phyloP scores from a whole-genome alignment of 2,329 filamentous ascomycete genomes.

The Rugonectria rugulosa region DNA sequence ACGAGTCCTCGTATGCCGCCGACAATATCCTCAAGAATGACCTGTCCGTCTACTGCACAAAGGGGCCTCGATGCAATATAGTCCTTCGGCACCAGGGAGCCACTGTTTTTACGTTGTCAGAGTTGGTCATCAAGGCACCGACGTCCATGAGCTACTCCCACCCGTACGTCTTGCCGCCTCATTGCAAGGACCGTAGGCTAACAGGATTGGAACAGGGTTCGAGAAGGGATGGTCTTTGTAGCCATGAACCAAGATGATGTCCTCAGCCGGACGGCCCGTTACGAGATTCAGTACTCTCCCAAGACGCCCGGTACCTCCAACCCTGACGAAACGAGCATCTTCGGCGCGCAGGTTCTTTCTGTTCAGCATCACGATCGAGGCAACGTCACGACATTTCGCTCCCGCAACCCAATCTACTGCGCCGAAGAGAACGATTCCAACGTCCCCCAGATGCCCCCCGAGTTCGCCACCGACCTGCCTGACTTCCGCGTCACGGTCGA shows the following conservation, averaged over 20 bases:
- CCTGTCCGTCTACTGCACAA: constrained; percentile 86
- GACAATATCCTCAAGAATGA: constrained; percentile 88
- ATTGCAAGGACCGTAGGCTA: constrained; percentile 21
- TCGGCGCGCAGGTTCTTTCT: constrained; percentile 54
- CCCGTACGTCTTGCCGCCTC: constrained; percentile 67
- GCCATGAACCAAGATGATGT: constrained; percentile 85
- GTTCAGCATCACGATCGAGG: constrained; percentile 62
- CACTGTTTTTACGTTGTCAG: constrained; percentile 82
- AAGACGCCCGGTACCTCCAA: constrained; percentile 30
- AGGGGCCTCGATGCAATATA: constrained; percentile 87
- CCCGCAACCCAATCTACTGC: constrained; percentile 52
- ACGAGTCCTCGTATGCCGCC: constrained; percentile 69
- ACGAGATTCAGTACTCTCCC: constrained; percentile 72
- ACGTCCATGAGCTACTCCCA: constrained; percentile 78
- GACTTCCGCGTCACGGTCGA: constrained; percentile 65
- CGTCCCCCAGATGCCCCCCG: constrained; percentile 63
- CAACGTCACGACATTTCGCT: constrained; percentile 55
- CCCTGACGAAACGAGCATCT: constrained; percentile 29
- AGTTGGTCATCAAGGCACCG: constrained; percentile 87
- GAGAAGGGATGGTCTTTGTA: constrained; percentile 92
- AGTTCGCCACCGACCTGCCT: constrained; percentile 58
- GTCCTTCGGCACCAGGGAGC: constrained; percentile 82
- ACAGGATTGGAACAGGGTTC: constrained; percentile 67
- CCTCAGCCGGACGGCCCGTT: constrained; percentile 74
- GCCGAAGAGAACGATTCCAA: constrained; percentile 55